These are phyloP conservation scores for Lotus japonicus DNA, from an alignment of 306 rosid species.

Conservation along the genomic window DNA sequence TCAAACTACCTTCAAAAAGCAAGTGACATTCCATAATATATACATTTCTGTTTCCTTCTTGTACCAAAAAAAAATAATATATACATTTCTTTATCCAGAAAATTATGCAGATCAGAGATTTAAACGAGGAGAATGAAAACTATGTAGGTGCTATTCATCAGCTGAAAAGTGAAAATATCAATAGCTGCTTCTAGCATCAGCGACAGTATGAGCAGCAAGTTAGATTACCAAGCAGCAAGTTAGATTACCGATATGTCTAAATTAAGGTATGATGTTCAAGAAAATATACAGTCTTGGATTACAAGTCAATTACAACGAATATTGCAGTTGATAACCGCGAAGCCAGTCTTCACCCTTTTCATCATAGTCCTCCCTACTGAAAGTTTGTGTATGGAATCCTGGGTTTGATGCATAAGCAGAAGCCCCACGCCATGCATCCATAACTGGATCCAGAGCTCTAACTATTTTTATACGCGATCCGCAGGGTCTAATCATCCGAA, in stretches of 20 bases:
- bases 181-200: not conserved
- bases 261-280: slow-evolving; percentile 4
- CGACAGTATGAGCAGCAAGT: not conserved
- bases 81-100: no score
- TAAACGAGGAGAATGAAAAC: not conserved
- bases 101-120: not conserved
- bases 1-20: no score
- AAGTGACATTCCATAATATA: no score
- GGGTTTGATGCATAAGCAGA: slow-evolving; percentile 67
- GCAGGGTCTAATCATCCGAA: slow-evolving; percentile 78
- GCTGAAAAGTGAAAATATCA: slow-evolving; percentile 2
- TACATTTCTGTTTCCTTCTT: no score
- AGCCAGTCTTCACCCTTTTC: slow-evolving; percentile 91
- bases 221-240: not conserved
- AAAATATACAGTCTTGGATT: slow-evolving; percentile 1
- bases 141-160: not conserved
- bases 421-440: slow-evolving; percentile 98
- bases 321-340: slow-evolving; percentile 61
- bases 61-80: no score
- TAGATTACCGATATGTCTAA: not conserved
- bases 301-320: slow-evolving; percentile 35
- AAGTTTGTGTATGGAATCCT: slow-evolving; percentile 68
- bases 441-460: slow-evolving; percentile 72
- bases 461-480: slow-evolving; percentile 73
- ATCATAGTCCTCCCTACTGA: slow-evolving; percentile 63